Evolutionary conservation across 805 yeast genomes (phyloP).

Genomic region (Yamadazyma paraphyllophila): DNA sequence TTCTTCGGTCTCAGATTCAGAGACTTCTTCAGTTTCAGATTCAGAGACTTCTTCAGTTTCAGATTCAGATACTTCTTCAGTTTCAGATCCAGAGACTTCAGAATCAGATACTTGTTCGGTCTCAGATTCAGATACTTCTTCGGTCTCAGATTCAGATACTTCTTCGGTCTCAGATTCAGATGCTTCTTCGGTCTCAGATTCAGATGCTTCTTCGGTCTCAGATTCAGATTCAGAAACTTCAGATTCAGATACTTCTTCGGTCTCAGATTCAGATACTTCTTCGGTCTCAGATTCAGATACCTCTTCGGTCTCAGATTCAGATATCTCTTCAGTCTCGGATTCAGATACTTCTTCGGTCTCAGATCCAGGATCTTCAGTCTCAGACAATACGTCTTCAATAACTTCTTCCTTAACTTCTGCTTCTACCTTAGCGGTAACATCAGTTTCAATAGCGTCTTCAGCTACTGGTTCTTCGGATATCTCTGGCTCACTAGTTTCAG

Average conservation of each 20-base stretch:
- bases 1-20: slow-evolving; percentile 6
- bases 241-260: slow-evolving; percentile 2
- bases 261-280: slow-evolving; percentile 11
- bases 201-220: slow-evolving; percentile 9
- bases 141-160: slow-evolving; percentile 9
- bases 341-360: neutral
- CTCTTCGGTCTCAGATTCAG: too few relatives aligned
- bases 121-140: slow-evolving; percentile 5
- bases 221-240: slow-evolving; percentile 1
- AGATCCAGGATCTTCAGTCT: slow-evolving; percentile 1
- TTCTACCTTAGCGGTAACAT: neutral
- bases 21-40: neutral
- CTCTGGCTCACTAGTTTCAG: neutral
- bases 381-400: too few relatives aligned
- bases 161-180: slow-evolving; percentile 10
- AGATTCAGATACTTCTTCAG: slow-evolving; percentile 11
- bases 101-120: slow-evolving; percentile 3
- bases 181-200: slow-evolving; percentile 10
- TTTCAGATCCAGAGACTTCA: neutral
- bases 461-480: neutral
- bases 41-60: slow-evolving; percentile 2
- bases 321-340: too few relatives aligned
- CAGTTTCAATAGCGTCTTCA: neutral
- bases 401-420: slow-evolving; percentile 6
- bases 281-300: slow-evolving; percentile 1